Evolutionary conservation across 2,329 filamentous ascomycete species (phyloP), one percentile per base, ranked within the genome.

Genomic region (Xylaria digitata): DNA sequence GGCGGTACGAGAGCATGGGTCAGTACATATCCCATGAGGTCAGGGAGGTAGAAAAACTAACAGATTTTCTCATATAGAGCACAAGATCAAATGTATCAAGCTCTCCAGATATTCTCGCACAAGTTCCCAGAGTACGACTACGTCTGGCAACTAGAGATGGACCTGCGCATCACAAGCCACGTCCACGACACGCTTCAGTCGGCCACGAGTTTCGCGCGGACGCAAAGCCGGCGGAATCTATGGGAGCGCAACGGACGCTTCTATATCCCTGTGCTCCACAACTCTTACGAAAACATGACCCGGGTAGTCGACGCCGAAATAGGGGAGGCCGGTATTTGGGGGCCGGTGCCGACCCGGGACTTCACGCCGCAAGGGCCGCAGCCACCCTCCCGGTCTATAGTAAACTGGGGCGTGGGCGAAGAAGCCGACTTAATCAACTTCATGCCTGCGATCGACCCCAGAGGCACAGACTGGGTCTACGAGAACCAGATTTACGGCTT

Each of bases 191-290:
- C 58, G 9, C 37, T 61, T 6, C 17, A 52, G 34, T 52, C 58
- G 50, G 82, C 92, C 15, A 83, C 83, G 8, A 78, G 82, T 32
- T 94, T 90, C 86, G 86, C 89, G 0, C 84, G 84, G 63, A 76
- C 85, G 42, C 91, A 94, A 75, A 86, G 89, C 0, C 87, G 90
- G 19, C 86, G 87, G 63, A 86, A 87, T 17, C 81, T 93, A 1
- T 94, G 92, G 92, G 91, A 94, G 76, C 87, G 91, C 58, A 91
- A 88, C 61, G 84, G 88, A 6, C 87, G 90, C 66, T 94, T 93
- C 80, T 94, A 92, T 76, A 86, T 93, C 9, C 91, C 91, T 0
- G 80, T 82, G 0, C 83, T 88, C 45, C 90, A 61, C 26, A 42
- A 89, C 19, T 93, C 89, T 86, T 86, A 90, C 53, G 87, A 92